These are phyloP conservation scores for Amoeboradix gromovi DNA, from an alignment of 371 early-diverging fungal genomes.

Conservation along the genomic window DNA sequence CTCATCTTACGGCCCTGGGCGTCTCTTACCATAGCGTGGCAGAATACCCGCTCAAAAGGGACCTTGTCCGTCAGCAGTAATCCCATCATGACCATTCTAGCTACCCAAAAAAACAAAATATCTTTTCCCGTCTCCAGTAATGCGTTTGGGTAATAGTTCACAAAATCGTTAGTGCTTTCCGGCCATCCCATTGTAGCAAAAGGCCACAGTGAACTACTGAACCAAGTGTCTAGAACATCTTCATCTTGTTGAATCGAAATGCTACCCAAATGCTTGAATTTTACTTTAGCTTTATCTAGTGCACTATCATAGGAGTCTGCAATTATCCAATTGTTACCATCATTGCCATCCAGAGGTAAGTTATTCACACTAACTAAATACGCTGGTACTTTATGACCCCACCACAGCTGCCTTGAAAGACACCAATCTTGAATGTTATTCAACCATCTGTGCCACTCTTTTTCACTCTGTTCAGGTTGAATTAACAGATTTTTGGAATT, in stretches of 20 bases:
- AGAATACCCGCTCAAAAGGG: conserved; percentile 67
- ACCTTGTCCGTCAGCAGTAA: conserved; percentile 71
- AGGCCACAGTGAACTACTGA: conserved; percentile 96
- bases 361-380: conserved; percentile 64
- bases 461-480: conserved; percentile 57
- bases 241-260: conserved; percentile 48
- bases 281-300: conserved; percentile 28
- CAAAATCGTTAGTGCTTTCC: conserved; percentile 43
- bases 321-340: conserved; percentile 55
- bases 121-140: conserved; percentile 96
- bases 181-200: conserved; percentile 95
- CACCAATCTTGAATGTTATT: conserved; percentile 93
- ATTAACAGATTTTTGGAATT: conserved; percentile 58
- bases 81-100: conserved; percentile 98
- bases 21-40: conserved; percentile 98
- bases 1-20: conserved; percentile 98
- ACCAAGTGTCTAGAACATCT: conserved; percentile 99
- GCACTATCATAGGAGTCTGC: conserved; percentile 58
- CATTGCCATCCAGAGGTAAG: conserved; percentile 17
- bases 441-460: conserved; percentile 91
- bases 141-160: conserved; percentile 67
- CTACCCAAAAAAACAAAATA: conserved; percentile 99
- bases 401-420: conserved; percentile 93
- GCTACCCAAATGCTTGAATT: conserved; percentile 25
- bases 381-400: conserved; percentile 97